Evolutionary conservation across 805 yeast genomes (phyloP).

Genomic region (Candida tammaniensis): DNA sequence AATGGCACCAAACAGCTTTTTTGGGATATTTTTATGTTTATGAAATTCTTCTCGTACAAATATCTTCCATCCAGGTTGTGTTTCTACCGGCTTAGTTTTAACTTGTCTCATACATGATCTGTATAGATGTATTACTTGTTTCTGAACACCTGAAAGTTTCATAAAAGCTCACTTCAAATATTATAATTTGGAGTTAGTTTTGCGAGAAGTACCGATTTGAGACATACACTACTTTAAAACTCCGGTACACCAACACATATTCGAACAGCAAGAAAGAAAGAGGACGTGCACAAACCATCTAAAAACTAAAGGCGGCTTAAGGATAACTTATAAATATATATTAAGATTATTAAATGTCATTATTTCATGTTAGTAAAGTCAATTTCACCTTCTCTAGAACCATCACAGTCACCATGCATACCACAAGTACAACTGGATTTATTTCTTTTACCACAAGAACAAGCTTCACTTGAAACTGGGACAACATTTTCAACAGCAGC

Average conservation of each 20-base stretch:
- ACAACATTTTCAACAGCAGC: constrained; percentile 50
- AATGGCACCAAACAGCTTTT: constrained; percentile 79
- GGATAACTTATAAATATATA: constrained; percentile 1
- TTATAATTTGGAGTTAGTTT: too few species aligned
- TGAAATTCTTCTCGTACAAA: constrained; percentile 63
- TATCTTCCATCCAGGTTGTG: constrained; percentile 37
- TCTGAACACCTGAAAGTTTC: constrained; percentile 42
- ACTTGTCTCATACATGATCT: constrained; percentile 46
- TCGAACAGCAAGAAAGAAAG: too few species aligned
- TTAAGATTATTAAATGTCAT: neutral
- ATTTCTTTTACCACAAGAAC: constrained; percentile 59
- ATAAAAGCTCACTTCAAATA: constrained; percentile 3
- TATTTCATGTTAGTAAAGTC: constrained; percentile 50
- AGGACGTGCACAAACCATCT: neutral
- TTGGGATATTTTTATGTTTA: constrained; percentile 54
- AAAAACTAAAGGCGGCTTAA: too few species aligned
- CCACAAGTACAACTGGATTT: constrained; percentile 58
- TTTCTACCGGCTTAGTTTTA: constrained; percentile 46
- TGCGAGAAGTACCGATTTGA: too few species aligned
- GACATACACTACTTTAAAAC: too few species aligned
- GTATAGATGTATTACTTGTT: constrained; percentile 49
- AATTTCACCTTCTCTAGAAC: constrained; percentile 53
- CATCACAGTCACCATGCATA: constrained; percentile 34
- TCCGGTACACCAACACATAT: too few species aligned
- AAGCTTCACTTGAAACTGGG: constrained; percentile 41